These are phyloP conservation scores for Diaporthe longicolla DNA, from an alignment of 2,329 filamentous ascomycete genomes.

Conservation along the genomic window DNA sequence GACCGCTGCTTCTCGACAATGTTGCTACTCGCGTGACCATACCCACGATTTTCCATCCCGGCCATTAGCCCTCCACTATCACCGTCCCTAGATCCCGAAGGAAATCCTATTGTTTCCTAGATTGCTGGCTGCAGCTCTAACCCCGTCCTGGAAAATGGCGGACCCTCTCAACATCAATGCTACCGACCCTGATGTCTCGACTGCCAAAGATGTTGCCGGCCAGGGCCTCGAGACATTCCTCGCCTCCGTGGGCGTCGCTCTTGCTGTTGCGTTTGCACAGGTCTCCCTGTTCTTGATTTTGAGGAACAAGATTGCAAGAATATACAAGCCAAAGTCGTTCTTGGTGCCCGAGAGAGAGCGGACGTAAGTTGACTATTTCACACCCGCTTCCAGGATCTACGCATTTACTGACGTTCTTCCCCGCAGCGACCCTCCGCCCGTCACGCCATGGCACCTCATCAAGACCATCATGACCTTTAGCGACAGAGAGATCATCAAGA, in stretches of 20 bases:
- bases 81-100: neutral
- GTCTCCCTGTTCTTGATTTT: constrained; percentile 81
- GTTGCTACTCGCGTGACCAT: constrained; percentile 35
- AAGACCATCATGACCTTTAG: constrained; percentile 75
- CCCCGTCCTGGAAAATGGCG: constrained; percentile 15
- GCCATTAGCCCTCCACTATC: neutral
- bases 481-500: constrained; percentile 89
- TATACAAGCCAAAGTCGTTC: constrained; percentile 90
- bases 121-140: constrained; percentile 1
- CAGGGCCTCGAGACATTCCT: constrained; percentile 71
- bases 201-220: constrained; percentile 53
- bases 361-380: constrained; percentile 57
- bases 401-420: neutral
- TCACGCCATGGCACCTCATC: constrained; percentile 65
- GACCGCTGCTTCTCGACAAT: constrained; percentile 21
- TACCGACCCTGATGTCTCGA: constrained; percentile 39
- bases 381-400: no score
- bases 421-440: constrained; percentile 72
- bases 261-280: constrained; percentile 74
- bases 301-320: constrained; percentile 83
- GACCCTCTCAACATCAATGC: constrained; percentile 37
- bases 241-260: constrained; percentile 73
- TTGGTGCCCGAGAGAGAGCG: constrained; percentile 88
- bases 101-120: neutral
- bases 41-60: constrained; percentile 1